Percentiles rank a stretch among this genome's conserved stretches.
Evolutionary conservation across 306 rosid genomes (phyloP).

Genomic region (Crotalaria pallida): DNA sequence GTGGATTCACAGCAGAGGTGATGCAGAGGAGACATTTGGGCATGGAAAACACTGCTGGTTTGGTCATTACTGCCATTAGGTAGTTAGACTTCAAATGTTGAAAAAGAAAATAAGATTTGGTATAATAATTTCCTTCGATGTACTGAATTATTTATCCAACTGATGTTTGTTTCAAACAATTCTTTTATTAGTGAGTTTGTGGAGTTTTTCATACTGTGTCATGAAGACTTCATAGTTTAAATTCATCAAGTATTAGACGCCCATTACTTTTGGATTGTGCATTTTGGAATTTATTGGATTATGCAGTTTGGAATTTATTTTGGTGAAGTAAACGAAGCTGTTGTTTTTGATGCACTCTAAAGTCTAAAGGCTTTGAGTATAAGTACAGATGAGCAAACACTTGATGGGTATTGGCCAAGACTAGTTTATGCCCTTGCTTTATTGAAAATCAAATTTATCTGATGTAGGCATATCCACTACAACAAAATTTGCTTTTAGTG

Average conservation of each 20-base stretch:
- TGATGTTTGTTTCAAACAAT: background rate
- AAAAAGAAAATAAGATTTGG: background rate
- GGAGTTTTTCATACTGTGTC: background rate
- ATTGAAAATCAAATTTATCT: background rate
- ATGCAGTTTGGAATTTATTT: background rate
- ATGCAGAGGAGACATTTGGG: constrained; percentile 21
- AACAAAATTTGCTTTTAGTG: too few relatives aligned
- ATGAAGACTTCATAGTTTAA: background rate
- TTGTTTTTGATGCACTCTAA: background rate
- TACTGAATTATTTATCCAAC: background rate
- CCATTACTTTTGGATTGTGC: background rate
- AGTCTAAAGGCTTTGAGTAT: background rate
- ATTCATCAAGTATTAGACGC: background rate
- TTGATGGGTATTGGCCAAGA: background rate
- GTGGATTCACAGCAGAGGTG: constrained; percentile 82
- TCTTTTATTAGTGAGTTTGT: constrained; percentile 1
- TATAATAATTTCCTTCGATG: background rate
- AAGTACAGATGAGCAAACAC: background rate
- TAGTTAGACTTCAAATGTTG: constrained; percentile 1
- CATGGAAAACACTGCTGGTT: constrained; percentile 36
- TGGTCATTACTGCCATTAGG: constrained; percentile 33
- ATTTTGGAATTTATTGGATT: background rate
- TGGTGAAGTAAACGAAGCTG: background rate
- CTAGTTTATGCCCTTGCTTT: background rate
- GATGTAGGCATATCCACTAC: background rate